Conservation (phyloP, 2,329 filamentous ascomycete genomes). For the Epichloe aotearoae region DNA sequence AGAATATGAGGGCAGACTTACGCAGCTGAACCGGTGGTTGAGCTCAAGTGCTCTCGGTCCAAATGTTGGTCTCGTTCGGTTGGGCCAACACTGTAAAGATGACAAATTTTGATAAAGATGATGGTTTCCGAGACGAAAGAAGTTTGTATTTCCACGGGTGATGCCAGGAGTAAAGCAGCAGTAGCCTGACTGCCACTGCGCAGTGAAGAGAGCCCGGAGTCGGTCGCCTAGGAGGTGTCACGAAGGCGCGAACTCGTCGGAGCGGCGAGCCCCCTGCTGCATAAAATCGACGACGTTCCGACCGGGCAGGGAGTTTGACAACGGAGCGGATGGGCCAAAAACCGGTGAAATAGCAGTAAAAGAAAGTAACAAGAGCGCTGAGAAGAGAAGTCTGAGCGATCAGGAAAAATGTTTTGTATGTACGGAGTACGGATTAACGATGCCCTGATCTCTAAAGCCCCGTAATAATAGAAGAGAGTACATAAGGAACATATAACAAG, state of each 20-base stretch:
- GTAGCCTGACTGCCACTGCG: neutral
- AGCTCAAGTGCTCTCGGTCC: neutral
- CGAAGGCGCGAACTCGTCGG: neutral
- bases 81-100: neutral
- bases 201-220: neutral
- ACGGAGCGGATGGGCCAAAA: neutral
- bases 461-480: neutral
- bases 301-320: neutral
- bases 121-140: neutral
- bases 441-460: neutral
- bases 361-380: neutral
- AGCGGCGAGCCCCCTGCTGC: neutral
- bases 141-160: neutral
- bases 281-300: neutral
- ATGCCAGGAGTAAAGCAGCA: neutral
- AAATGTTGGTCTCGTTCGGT: neutral
- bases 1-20: neutral
- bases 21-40: neutral
- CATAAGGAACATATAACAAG: neutral
- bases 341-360: neutral
- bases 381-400: neutral
- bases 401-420: neutral
- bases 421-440: too few relatives aligned
- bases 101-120: neutral
- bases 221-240: constrained; percentile 1